A percentile compares a stretch with the other conserved stretches of the same genome.
These are phyloP conservation scores for Sicyos baderoa DNA, from an alignment of 306 rosid genomes.

Conservation along the genomic window DNA sequence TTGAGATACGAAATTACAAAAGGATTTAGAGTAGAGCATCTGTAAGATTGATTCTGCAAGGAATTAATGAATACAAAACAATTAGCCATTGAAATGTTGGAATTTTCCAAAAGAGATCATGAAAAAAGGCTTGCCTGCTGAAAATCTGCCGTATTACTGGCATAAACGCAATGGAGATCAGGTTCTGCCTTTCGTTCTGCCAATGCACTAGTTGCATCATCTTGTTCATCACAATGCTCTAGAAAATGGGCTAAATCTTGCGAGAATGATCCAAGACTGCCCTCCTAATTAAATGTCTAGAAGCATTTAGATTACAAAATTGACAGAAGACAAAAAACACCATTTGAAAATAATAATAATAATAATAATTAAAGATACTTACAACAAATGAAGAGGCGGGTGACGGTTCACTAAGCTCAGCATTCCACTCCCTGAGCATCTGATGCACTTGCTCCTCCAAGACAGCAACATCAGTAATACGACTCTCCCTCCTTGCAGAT, in stretches of 20 bases:
- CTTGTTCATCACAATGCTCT: slow-evolving; percentile 91
- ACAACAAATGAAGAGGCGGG: slow-evolving; percentile 67
- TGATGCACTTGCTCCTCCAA: slow-evolving; percentile 96
- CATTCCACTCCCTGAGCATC: slow-evolving; percentile 98
- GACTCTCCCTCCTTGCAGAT: slow-evolving; percentile 94
- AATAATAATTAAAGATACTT: background rate
- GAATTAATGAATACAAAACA: too few relatives aligned
- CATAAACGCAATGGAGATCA: slow-evolving; percentile 46
- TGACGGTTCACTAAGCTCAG: slow-evolving; percentile 89
- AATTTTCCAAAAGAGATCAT: too few relatives aligned
- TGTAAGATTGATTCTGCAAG: too few relatives aligned
- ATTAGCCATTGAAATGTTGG: too few relatives aligned
- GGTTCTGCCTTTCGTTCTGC: slow-evolving; percentile 76
- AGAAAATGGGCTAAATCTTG: slow-evolving; percentile 67
- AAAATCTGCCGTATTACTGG: slow-evolving; percentile 38
- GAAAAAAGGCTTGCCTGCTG: slow-evolving; percentile 42
- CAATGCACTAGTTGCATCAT: slow-evolving; percentile 87
- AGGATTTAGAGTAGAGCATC: too few relatives aligned
- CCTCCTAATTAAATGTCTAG: slow-evolving; percentile 47
- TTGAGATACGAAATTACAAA: too few relatives aligned
- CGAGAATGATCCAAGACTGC: slow-evolving; percentile 88
- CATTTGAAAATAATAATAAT: background rate
- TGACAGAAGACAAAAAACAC: background rate
- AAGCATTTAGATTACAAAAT: background rate
- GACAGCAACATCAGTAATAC: slow-evolving; percentile 53